phyloP scores from a whole-genome alignment of 257 asterid genomes.

The Plectranthus barbatus region DNA sequence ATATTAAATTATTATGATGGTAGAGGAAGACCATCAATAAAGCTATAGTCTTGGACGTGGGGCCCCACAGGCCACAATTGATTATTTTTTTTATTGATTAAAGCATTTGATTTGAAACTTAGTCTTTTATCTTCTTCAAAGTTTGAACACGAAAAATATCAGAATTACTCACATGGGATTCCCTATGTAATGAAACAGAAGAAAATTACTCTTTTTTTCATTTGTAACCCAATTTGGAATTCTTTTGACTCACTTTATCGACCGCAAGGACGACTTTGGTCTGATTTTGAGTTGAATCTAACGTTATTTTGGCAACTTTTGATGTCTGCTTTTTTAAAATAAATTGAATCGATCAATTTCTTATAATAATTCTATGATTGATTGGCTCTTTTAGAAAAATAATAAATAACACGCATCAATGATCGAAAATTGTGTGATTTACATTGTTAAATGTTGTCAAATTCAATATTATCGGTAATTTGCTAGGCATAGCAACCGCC shows the following conservation, averaged over 20 bases:
- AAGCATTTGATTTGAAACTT: neutral
- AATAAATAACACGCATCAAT: too few species aligned
- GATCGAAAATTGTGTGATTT: too few species aligned
- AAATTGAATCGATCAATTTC: too few species aligned
- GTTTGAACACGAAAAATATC: neutral
- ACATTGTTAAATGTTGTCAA: too few species aligned
- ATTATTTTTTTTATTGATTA: neutral
- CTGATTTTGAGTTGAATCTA: neutral
- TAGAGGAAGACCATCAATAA: too few species aligned
- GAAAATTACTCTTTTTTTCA: neutral
- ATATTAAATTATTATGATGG: too few species aligned
- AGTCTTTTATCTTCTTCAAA: neutral
- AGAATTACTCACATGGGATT: constrained; percentile 16
- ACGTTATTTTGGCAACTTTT: neutral
- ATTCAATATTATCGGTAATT: too few species aligned
- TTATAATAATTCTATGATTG: too few species aligned
- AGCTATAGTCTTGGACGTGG: neutral
- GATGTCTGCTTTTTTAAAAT: too few species aligned
- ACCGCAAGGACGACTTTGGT: neutral
- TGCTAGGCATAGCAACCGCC: too few species aligned
- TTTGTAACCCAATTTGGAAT: neutral
- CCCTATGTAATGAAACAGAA: neutral
- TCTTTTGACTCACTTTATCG: constrained; percentile 7
- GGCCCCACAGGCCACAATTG: neutral
- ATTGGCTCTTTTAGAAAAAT: too few species aligned